Percentiles rank a stretch among this genome's conserved stretches.
These are phyloP conservation scores for Metschnikowia proteae DNA, from an alignment of 805 yeast genomes.

Conservation along the genomic window DNA sequence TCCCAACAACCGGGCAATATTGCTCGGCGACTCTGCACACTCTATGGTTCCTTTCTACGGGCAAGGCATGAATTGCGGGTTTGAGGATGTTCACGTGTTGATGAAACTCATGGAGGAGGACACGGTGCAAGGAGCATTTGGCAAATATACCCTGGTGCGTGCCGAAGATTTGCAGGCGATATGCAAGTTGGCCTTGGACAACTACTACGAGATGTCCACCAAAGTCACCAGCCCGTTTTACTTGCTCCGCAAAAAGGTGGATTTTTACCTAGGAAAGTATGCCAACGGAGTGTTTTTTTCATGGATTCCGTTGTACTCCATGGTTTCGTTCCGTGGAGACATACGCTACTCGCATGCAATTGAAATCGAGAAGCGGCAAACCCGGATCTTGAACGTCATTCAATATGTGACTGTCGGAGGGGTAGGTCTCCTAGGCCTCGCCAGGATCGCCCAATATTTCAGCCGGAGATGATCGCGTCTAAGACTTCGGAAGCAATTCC, in stretches of 20 bases:
- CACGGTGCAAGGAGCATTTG: slow-evolving; percentile 49
- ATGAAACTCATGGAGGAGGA: slow-evolving; percentile 46
- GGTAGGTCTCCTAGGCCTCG: slow-evolving; percentile 10
- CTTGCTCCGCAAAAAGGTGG: slow-evolving; percentile 63
- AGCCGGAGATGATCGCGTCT: not conserved
- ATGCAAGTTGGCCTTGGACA: slow-evolving; percentile 70
- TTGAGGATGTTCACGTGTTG: slow-evolving; percentile 79
- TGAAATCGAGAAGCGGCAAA: slow-evolving; percentile 51
- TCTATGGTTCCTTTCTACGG: slow-evolving; percentile 98
- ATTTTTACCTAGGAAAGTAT: slow-evolving; percentile 55
- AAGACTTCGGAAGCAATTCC: not conserved
- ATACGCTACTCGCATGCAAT: slow-evolving; percentile 72
- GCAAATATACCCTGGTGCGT: slow-evolving; percentile 51
- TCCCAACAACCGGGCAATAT: slow-evolving; percentile 53
- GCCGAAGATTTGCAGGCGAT: slow-evolving; percentile 71
- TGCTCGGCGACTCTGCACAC: slow-evolving; percentile 93
- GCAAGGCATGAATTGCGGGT: slow-evolving; percentile 95
- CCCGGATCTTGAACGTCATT: slow-evolving; percentile 39
- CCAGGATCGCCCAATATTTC: slow-evolving; percentile 12
- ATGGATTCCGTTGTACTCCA: slow-evolving; percentile 87
- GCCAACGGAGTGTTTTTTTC: slow-evolving; percentile 44
- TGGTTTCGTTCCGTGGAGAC: slow-evolving; percentile 87
- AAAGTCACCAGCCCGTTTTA: slow-evolving; percentile 63
- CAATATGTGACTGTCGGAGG: slow-evolving; percentile 20
- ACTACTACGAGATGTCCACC: slow-evolving; percentile 84